Percentiles rank a stretch among this genome's conserved stretches.
Evolutionary conservation across 768 basidiomycete genomes (phyloP).

Genomic region (Calocera cornea): DNA sequence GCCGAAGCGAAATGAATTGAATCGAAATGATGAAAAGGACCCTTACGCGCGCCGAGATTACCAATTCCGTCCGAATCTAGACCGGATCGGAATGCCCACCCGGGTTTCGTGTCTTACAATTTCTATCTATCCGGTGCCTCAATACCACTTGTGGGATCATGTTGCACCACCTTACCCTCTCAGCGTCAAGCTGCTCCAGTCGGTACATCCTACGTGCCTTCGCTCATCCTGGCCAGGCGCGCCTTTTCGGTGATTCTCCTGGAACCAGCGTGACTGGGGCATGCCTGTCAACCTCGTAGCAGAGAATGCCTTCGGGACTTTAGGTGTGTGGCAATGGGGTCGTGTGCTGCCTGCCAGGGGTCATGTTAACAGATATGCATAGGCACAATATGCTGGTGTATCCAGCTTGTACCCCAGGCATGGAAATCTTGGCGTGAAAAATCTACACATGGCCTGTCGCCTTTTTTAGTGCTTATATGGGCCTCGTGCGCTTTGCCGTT

Average conservation of each 20-base stretch:
- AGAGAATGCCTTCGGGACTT: background rate
- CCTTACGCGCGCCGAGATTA: background rate
- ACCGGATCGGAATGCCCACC: background rate
- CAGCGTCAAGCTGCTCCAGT: background rate
- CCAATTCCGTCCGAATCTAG: background rate
- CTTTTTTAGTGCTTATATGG: constrained; percentile 56
- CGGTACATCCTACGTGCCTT: background rate
- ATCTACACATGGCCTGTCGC: constrained; percentile 55
- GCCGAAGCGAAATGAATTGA: background rate
- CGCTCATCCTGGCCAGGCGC: no score
- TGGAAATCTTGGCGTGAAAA: constrained; percentile 62
- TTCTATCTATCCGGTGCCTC: background rate
- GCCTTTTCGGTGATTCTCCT: no score
- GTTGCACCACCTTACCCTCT: background rate
- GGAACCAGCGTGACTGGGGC: background rate
- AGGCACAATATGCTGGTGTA: constrained; percentile 1
- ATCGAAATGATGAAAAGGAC: background rate
- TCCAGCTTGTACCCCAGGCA: constrained; percentile 48
- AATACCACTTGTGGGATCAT: background rate
- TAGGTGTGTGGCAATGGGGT: background rate
- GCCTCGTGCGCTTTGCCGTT: constrained; percentile 43
- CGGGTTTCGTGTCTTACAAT: background rate
- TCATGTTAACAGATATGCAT: background rate
- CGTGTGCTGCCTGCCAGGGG: background rate
- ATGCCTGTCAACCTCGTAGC: background rate